Evolutionary conservation across 805 yeast species (phyloP).

Genomic region (Zygoascus flipseniorum): DNA sequence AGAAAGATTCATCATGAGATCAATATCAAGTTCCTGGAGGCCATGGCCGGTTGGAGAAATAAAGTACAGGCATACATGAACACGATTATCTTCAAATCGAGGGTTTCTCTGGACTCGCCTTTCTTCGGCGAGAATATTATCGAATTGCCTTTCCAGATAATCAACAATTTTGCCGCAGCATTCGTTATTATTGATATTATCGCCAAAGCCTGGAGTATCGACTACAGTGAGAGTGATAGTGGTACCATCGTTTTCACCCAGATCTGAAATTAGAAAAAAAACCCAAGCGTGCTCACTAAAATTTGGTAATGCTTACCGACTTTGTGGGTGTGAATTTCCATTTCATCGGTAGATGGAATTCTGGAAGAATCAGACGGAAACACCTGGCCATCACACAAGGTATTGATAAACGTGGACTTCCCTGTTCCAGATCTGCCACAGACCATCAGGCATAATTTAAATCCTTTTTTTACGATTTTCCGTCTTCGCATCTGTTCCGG

Average conservation of each 20-base stretch:
- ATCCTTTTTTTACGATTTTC: constrained; percentile 57
- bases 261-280: constrained; percentile 23
- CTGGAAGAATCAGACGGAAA: constrained; percentile 6
- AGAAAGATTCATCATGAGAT: constrained; percentile 60
- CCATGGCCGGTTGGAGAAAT: constrained; percentile 47
- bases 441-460: constrained; percentile 37
- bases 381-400: constrained; percentile 41
- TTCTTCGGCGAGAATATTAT: constrained; percentile 68
- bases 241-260: constrained; percentile 49
- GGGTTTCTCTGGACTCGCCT: constrained; percentile 83
- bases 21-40: constrained; percentile 59
- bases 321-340: constrained; percentile 14
- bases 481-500: constrained; percentile 40
- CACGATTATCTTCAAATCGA: constrained; percentile 62
- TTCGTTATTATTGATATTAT: constrained; percentile 52
- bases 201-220: constrained; percentile 74
- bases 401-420: constrained; percentile 64
- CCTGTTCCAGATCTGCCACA: constrained; percentile 72
- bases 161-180: constrained; percentile 41
- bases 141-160: constrained; percentile 63
- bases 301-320: constrained; percentile 5
- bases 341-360: constrained; percentile 11
- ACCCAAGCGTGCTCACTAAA: not conserved
- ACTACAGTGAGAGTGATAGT: constrained; percentile 49
- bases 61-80: constrained; percentile 75